phyloP scores from a whole-genome alignment of 2,329 filamentous ascomycete species.

The Pseudopyricularia javanii region DNA sequence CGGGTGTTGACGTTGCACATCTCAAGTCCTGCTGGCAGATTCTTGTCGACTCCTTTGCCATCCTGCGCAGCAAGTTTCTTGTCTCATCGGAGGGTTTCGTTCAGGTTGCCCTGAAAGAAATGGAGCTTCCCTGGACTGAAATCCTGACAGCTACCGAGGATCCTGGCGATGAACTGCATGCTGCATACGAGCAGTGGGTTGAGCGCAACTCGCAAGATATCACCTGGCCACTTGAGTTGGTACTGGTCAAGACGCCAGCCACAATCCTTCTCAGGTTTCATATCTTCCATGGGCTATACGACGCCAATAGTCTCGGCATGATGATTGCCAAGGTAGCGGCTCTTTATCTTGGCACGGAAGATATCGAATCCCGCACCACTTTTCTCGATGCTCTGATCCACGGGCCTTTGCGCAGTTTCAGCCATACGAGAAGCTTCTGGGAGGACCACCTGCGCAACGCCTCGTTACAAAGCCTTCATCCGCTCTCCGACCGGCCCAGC shows the following conservation, averaged over 20 bases:
- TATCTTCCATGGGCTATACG: constrained; percentile 80
- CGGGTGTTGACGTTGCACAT: constrained; percentile 25
- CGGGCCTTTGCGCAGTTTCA: constrained; percentile 49
- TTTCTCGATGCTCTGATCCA: constrained; percentile 58
- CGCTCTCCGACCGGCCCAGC: constrained; percentile 5
- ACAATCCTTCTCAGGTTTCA: constrained; percentile 41
- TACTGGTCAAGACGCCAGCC: constrained; percentile 19
- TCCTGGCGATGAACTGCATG: constrained; percentile 11
- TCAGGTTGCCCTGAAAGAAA: constrained; percentile 50
- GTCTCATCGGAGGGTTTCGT: constrained; percentile 63
- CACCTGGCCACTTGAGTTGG: constrained; percentile 36
- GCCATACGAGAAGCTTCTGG: constrained; percentile 52
- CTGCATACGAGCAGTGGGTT: constrained; percentile 38
- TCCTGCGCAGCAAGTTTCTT: constrained; percentile 63
- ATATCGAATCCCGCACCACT: constrained; percentile 19
- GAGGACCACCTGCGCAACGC: constrained; percentile 33
- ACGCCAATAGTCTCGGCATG: constrained; percentile 64
- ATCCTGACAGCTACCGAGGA: constrained; percentile 12
- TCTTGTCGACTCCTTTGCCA: constrained; percentile 39
- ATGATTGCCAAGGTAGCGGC: constrained; percentile 47
- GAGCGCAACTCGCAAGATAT: constrained; percentile 34
- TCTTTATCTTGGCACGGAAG: constrained; percentile 28
- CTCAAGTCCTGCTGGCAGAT: constrained; percentile 46
- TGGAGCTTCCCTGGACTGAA: constrained; percentile 30
- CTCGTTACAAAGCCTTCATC: constrained; percentile 7